Evolutionary conservation across 768 basidiomycete genomes (phyloP).

Genomic region (Pulveroboletus sp.): DNA sequence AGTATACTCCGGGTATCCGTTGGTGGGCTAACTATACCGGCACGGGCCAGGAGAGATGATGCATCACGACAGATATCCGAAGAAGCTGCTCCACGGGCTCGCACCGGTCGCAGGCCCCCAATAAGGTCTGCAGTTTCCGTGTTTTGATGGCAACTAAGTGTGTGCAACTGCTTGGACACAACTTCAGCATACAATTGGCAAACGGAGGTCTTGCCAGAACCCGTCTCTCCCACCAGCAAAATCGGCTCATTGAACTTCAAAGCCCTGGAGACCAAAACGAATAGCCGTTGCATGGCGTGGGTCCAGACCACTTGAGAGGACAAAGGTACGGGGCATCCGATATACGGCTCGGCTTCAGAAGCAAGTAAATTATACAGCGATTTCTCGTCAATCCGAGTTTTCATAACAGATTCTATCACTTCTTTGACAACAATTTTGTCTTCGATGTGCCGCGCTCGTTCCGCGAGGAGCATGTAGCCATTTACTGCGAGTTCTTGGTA

Average conservation of each 20-base stretch:
- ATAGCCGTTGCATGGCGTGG: slow-evolving; percentile 85
- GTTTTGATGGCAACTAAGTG: slow-evolving; percentile 95
- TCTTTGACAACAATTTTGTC: slow-evolving; percentile 90
- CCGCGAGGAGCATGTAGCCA: slow-evolving; percentile 96
- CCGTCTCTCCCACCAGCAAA: slow-evolving; percentile 94
- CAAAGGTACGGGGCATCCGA: slow-evolving; percentile 54
- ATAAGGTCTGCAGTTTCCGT: slow-evolving; percentile 97
- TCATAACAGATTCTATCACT: slow-evolving; percentile 87
- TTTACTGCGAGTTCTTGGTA: slow-evolving; percentile 94
- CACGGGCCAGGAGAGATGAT: slow-evolving; percentile 36
- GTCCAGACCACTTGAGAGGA: slow-evolving; percentile 80
- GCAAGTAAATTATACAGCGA: slow-evolving; percentile 61
- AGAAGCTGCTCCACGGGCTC: slow-evolving; percentile 63
- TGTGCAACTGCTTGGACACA: slow-evolving; percentile 54
- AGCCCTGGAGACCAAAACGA: slow-evolving; percentile 80
- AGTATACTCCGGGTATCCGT: slow-evolving; percentile 27
- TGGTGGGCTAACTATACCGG: slow-evolving; percentile 34
- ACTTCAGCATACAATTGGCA: slow-evolving; percentile 86
- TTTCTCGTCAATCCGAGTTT: slow-evolving; percentile 74
- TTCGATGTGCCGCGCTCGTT: slow-evolving; percentile 79
- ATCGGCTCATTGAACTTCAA: slow-evolving; percentile 91
- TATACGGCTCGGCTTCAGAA: slow-evolving; percentile 43
- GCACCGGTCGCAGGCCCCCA: slow-evolving; percentile 85
- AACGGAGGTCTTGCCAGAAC: slow-evolving; percentile 95
- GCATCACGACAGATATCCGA: slow-evolving; percentile 49